Evolutionary conservation across 2,329 filamentous ascomycete genomes (phyloP), one percentile per base, ranked within the genome.

Genomic region (Talaromyces verruculosus): DNA sequence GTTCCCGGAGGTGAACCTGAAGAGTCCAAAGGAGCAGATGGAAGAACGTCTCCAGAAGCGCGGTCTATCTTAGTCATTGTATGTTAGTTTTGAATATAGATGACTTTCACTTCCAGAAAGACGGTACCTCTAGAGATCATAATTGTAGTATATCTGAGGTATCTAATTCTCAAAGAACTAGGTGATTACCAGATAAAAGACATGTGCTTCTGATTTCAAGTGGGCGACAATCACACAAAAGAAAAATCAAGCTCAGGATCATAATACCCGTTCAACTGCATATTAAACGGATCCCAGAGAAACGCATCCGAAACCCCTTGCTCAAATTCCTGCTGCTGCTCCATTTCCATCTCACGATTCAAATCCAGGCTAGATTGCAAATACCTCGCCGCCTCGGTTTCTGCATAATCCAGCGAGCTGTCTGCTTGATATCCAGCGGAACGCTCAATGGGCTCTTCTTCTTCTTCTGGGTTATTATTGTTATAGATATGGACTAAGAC

Each of bases 1-100:
- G 2, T 79, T 78, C 43, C 78, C 78, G 0, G 69, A 75, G 10
- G 78, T 79, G 15, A 69, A 72, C 11, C 64, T 78, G 25, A 72
- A 77, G 66, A 73, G 67, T 6, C 76, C 77, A 0, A 69, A 65
- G 19, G 65, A 25, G 3, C 28, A 51, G 47, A 37, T 30, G 61
- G 61, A 63, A 19, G 30, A 49, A 25, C 30, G 53, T 37, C 43
- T 25, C 7, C 10, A 25, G 8, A 22, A 47, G 10, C n/a, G 43
- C 7, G 4, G 43, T 47, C 43, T 15, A 25, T 19, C 8, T 47
- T 47, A 47, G 11, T 47, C 25, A 25, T 13, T 25, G 19, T 25
- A 47, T 25, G n/a, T 47, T 13, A 47, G 19, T 22, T 17, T 5
- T 0, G 43, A 47, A 25, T 47, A 47, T 47, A 47, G 3, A 25